These are phyloP conservation scores for Alternaria arborescens DNA, from an alignment of 2,329 filamentous ascomycete species.

Conservation along the genomic window DNA sequence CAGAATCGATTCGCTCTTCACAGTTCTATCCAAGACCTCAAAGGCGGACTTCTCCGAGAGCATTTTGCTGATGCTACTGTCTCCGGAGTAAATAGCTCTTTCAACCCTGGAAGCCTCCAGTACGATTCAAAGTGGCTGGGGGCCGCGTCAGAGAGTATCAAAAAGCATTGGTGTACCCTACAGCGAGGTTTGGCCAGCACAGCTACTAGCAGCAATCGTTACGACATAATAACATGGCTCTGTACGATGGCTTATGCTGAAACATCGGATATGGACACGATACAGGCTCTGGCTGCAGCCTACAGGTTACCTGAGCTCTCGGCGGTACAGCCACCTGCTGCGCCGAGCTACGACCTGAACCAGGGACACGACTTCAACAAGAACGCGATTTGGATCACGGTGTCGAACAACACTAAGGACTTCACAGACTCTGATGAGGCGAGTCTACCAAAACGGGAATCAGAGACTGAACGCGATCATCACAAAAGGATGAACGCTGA, in stretches of 20 bases:
- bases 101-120: conserved; percentile 13
- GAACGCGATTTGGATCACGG: conserved; percentile 5
- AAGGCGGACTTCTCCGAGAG: conserved; percentile 1
- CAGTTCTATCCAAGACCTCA: conserved; percentile 10
- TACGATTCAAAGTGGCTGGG: conserved; percentile 37
- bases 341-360: conserved; percentile 7
- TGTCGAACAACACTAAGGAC: background rate
- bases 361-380: conserved; percentile 16
- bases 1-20: conserved; percentile 24
- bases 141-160: conserved; percentile 14
- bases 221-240: conserved; percentile 36
- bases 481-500: conserved; percentile 10
- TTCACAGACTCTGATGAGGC: conserved; percentile 26
- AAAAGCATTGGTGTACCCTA: conserved; percentile 32
- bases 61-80: conserved; percentile 19
- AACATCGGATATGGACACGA: conserved; percentile 28
- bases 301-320: conserved; percentile 19
- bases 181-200: conserved; percentile 23
- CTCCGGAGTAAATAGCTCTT: background rate
- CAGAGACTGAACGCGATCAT: conserved; percentile 24
- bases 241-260: conserved; percentile 36
- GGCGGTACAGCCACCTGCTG: conserved; percentile 18
- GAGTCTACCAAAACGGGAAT: conserved; percentile 13
- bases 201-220: conserved; percentile 11
- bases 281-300: conserved; percentile 36